Percentiles rank a stretch among this genome's conserved stretches.
These are phyloP conservation scores for Lathyrus aphaca DNA, from an alignment of 306 rosid genomes.

Conservation along the genomic window DNA sequence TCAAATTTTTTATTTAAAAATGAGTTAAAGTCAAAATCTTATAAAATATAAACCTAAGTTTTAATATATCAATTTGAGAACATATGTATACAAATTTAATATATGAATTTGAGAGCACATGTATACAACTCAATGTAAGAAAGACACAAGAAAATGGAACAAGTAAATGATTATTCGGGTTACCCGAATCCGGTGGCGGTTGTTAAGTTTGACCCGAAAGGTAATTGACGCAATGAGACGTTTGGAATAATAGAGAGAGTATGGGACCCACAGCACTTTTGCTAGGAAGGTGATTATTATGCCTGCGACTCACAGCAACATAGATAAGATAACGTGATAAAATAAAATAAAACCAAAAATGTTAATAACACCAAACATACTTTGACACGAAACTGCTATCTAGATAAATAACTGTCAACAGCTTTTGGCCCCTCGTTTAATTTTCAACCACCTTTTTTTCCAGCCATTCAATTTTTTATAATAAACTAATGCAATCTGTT, in stretches of 20 bases:
- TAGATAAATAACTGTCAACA: constrained; percentile 38
- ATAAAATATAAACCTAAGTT: too few relatives aligned
- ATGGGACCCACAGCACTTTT: constrained; percentile 28
- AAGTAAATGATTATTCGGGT: not conserved
- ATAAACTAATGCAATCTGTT: not conserved
- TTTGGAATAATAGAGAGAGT: constrained; percentile 26
- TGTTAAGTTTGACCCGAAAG: constrained; percentile 36
- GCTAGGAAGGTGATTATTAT: not conserved
- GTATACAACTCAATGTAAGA: too few relatives aligned
- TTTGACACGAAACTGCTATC: constrained; percentile 42
- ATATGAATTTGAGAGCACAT: too few relatives aligned
- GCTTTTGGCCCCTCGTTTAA: constrained; percentile 33
- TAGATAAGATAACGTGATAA: constrained; percentile 36
- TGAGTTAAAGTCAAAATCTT: too few relatives aligned
- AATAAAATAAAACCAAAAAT: constrained; percentile 16
- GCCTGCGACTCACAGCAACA: not conserved
- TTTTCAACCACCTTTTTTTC: not conserved
- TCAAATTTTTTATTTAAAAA: too few relatives aligned
- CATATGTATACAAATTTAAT: not conserved
- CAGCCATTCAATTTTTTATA: not conserved
- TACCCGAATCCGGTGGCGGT: constrained; percentile 18
- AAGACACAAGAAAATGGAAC: too few relatives aligned
- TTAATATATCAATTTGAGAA: too few relatives aligned
- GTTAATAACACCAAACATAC: constrained; percentile 13
- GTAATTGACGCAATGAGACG: constrained; percentile 37